Evolutionary conservation across 768 basidiomycete species (phyloP), one percentile per base, ranked within the genome.

Genomic region (Serendipita sp.): DNA sequence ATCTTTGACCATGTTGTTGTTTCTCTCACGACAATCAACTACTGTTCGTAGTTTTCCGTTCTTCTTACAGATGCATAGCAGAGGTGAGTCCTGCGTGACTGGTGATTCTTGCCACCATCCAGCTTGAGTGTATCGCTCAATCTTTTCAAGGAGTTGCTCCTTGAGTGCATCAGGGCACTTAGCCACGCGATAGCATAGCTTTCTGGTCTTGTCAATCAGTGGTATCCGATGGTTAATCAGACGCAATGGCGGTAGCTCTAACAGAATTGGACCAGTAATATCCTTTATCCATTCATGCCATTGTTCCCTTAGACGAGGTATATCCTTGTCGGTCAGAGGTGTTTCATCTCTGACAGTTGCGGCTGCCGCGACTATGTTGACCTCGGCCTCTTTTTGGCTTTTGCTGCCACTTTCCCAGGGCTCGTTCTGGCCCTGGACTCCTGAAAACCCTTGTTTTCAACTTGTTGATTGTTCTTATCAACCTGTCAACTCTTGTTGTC

Each of bases 161-260:
- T 26, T 28, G 0, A 66, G 24, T 5, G 63, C 63, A 3, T 64
- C 60, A 0, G 65, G 60, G 41, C 64, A 66, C 43, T 42, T 61
- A 2, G 65, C 61, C 2, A 63, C 64, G 16, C 64, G 41, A 22
- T 45, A 66, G 1, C 45, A 33, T 22, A 63, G 64, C 1, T 63
- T 26, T 20, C 51, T 64, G 3, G 5, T 16, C 33, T 64, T 58
- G 20, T 66, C 65, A 1, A 62, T 66, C 43, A 66, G 31, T n/a
- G 65, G 65, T n/a, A 66, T 66, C 3, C 43, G 11, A 33, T 66
- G 65, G 45, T 66, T 66, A 1, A 66, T 43, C 11, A 60, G 64
- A 28, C 63, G 41, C 14, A 61, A 24, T 0, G 65, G 65, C 0
- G 79, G 78, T 17, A 76, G 44, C 66, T 67, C 2, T 33, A 16